Percentiles rank a stretch among this genome's conserved stretches.
phyloP scores from a whole-genome alignment of 1,139 yeast species.

The Magnusiomyces tetraspermus region DNA sequence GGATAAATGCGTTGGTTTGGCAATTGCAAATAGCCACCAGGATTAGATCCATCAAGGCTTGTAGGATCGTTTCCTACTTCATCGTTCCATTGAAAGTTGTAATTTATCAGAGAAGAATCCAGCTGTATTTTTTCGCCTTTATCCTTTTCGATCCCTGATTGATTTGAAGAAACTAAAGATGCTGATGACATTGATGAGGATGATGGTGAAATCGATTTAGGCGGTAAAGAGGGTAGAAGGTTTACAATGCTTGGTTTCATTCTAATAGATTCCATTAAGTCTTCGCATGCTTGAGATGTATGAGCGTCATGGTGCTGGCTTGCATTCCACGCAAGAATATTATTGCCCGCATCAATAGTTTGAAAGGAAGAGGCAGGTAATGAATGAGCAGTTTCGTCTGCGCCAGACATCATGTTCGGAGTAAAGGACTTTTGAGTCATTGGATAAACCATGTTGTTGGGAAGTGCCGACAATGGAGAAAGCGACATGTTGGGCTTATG shows the following conservation, averaged over 20 bases:
- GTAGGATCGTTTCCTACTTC: neutral
- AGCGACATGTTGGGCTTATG: too few relatives aligned
- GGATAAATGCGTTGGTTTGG: conserved; percentile 23
- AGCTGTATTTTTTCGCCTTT: too few relatives aligned
- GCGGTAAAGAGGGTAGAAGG: conserved; percentile 14
- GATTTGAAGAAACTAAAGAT: neutral
- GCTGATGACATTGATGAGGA: neutral
- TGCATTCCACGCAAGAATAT: neutral
- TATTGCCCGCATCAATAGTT: neutral
- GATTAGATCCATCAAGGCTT: neutral
- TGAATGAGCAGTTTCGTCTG: too few relatives aligned
- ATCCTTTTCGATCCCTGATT: too few relatives aligned
- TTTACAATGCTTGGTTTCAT: conserved; percentile 17
- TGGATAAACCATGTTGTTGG: too few relatives aligned
- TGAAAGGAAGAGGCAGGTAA: neutral
- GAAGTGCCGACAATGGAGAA: too few relatives aligned
- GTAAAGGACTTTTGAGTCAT: too few relatives aligned
- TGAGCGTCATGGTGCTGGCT: neutral
- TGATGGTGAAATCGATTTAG: conserved; percentile 2
- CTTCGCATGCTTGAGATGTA: neutral
- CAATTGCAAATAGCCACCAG: conserved; percentile 12
- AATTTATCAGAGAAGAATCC: neutral
- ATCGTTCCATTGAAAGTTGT: neutral
- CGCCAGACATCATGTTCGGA: too few relatives aligned
- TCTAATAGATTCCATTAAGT: conserved; percentile 13